These are phyloP conservation scores for Penicillium mononematosum DNA, from an alignment of 495 filamentous ascomycete genomes.

Conservation along the genomic window DNA sequence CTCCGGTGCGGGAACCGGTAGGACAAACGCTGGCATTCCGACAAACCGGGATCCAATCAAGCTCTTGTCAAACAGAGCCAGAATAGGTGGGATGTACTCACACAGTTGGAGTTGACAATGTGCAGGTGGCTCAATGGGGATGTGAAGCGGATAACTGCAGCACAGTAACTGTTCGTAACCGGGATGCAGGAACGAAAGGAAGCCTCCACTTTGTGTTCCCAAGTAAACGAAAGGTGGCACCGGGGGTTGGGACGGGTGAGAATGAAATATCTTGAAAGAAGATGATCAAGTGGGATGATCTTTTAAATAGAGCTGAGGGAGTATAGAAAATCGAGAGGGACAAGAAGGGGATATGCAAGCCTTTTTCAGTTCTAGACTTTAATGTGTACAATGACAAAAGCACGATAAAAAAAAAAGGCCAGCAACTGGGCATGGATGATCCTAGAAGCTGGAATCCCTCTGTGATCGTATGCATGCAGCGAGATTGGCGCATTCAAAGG, in stretches of 20 bases:
- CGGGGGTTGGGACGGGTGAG: constrained; percentile 28
- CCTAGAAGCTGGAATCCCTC: constrained; percentile 25
- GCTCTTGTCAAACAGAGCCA: constrained; percentile 23
- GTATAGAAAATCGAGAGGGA: constrained; percentile 7
- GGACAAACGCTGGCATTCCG: constrained; percentile 9
- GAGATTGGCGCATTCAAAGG: constrained; percentile 17
- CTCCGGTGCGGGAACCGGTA: constrained; percentile 22
- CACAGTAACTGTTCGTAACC: constrained; percentile 20
- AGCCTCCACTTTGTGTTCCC: constrained; percentile 19
- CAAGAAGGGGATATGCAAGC: constrained; percentile 16
- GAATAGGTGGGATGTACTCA: constrained; percentile 14
- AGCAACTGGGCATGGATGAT: constrained; percentile 37
- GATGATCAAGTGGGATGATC: constrained; percentile 13
- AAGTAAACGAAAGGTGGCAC: constrained; percentile 11
- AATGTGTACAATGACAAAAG: constrained; percentile 11
- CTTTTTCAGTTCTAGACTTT: constrained; percentile 20
- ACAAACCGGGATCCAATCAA: constrained; percentile 20
- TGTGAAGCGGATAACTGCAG: constrained; percentile 23
- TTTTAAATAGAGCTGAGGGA: constrained; percentile 8
- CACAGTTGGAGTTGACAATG: constrained; percentile 12
- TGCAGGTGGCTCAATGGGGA: constrained; percentile 7
- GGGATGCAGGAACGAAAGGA: constrained; percentile 25
- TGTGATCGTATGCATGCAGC: constrained; percentile 20
- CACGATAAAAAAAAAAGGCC: constrained; percentile 11
- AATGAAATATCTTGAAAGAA: constrained; percentile 26